phyloP scores from a whole-genome alignment of 192 early-diverging fungal species.

The Entophlyctis luteolus region DNA sequence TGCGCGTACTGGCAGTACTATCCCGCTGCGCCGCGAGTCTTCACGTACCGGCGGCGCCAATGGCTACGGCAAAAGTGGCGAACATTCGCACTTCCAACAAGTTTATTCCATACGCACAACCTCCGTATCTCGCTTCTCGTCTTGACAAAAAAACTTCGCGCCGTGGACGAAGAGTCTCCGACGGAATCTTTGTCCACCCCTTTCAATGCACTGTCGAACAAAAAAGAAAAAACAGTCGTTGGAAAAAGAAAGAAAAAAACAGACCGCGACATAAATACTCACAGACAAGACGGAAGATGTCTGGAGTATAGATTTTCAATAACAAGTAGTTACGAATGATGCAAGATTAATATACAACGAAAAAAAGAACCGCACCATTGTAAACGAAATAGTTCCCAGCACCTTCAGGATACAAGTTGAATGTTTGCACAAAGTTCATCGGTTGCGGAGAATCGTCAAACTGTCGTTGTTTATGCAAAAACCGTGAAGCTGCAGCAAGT shows the following conservation, averaged over 20 bases:
- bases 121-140: too few species aligned
- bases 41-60: too few species aligned
- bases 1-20: too few species aligned
- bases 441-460: slow-evolving; percentile 79
- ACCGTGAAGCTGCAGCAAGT: not conserved
- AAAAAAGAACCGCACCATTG: slow-evolving; percentile 52
- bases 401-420: slow-evolving; percentile 75
- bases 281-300: slow-evolving; percentile 32
- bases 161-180: too few species aligned
- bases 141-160: too few species aligned
- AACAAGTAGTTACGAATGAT: not conserved
- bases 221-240: not conserved
- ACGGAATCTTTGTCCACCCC: too few species aligned
- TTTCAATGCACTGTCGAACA: not conserved
- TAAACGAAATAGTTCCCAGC: slow-evolving; percentile 65
- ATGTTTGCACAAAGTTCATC: slow-evolving; percentile 80
- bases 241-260: too few species aligned
- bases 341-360: not conserved
- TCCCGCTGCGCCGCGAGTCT: too few species aligned
- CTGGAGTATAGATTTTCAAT: not conserved
- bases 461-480: slow-evolving; percentile 25
- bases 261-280: not conserved
- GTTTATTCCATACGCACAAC: too few species aligned
- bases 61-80: too few species aligned
- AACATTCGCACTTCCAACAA: too few species aligned